Base-by-base conservation (phyloP, 495 filamentous ascomycete genomes). In the Penicillium dipodomyicola region DNA sequence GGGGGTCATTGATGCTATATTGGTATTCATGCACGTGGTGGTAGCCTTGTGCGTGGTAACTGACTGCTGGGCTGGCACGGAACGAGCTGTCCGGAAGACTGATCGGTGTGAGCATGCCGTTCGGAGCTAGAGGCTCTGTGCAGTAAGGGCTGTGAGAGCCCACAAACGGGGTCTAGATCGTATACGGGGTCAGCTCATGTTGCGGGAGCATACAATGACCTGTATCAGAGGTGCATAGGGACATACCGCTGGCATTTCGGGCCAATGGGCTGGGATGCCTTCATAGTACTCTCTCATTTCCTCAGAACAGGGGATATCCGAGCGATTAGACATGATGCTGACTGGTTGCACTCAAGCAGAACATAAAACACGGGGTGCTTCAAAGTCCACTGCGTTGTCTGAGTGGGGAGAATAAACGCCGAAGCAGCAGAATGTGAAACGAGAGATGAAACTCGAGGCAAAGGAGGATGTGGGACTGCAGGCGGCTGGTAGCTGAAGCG, bases 51-150 rank as follows among this genome's bases (percentile, higher is more conserved):
- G 71, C 71, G 52, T 72, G 73, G 42, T 74, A 70, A 50, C 72
- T 73, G 50, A 76, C 50, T 14, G 64, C 73, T 43, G 76, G 76
- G 46, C 72, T 77, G 11, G 71, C 63, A 40, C 63, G 54, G 32
- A 71, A 74, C 46, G 72, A 65, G 57, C 48, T 73, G 44, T 77
- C 76, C 15, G 72, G 68, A 2, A 79, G 68, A 50, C 74, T 74
- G 61, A 74, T 70, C 25, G 76, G 74, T 2, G 74, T 77, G 27
- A 75, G 52, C 37, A 74, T 65, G 47, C 54, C 29, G 29, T 67
- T 44, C 52, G 58, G 68, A 15, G 66, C 73, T 45, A 73, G 49
- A 22, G 70, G 55, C 30, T 66, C 63, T 19, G 67, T 63, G 56
- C 67, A 74, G 55, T 76, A 77, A 2, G 72, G 63, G 42, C 67